phyloP scores from a whole-genome alignment of 805 yeast species.

The Candida palmyrensis region DNA sequence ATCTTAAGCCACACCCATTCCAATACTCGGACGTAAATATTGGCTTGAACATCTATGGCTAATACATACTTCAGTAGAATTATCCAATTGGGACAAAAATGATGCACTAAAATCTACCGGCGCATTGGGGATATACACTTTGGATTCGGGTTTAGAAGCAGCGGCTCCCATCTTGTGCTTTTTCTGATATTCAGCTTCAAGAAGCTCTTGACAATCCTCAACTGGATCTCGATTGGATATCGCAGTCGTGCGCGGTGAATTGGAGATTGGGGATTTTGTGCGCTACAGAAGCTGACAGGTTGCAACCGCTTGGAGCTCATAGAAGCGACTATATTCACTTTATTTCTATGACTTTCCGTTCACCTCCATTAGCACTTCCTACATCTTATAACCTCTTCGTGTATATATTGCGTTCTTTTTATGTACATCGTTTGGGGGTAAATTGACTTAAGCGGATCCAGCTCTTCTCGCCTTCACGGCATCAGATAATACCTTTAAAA shows the following conservation, averaged over 20 bases:
- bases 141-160: conserved; percentile 59
- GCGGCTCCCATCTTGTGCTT: conserved; percentile 47
- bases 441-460: too few relatives aligned
- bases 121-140: conserved; percentile 60
- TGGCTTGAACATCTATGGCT: neutral
- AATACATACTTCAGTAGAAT: conserved; percentile 45
- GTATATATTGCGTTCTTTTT: neutral
- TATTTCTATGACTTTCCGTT: too few relatives aligned
- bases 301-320: too few relatives aligned
- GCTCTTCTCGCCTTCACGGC: conserved; percentile 81
- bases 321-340: too few relatives aligned
- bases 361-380: too few relatives aligned
- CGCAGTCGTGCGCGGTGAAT: neutral
- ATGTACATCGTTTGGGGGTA: conserved; percentile 4
- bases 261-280: neutral
- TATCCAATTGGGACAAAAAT: conserved; percentile 58
- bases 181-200: conserved; percentile 1
- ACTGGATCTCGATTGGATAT: neutral
- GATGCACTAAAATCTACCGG: conserved; percentile 67
- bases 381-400: too few relatives aligned
- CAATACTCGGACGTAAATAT: neutral
- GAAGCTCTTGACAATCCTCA: too few relatives aligned
- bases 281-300: too few relatives aligned
- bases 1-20: too few relatives aligned
- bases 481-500: conserved; percentile 63